Percentiles rank a stretch among this genome's conserved stretches.
phyloP scores from a whole-genome alignment of 1,284 basidiomycete species.

The Anthracocystis setariae region DNA sequence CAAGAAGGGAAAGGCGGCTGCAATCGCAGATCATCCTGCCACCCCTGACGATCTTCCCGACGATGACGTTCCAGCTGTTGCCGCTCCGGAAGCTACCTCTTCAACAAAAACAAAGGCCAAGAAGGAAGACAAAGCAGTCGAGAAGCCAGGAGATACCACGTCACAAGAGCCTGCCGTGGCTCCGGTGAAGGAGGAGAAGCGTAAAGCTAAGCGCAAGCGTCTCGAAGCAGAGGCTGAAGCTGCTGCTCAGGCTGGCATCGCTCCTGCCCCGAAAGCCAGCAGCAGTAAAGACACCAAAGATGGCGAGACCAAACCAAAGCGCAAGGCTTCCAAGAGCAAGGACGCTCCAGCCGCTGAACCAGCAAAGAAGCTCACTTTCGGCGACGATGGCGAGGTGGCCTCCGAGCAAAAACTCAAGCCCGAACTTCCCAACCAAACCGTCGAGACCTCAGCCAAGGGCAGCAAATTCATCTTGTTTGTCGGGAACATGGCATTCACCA shows the following conservation, averaged over 20 bases:
- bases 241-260: constrained; percentile 5
- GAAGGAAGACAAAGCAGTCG: background rate
- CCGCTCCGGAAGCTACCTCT: constrained; percentile 10
- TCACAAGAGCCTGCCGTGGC: constrained; percentile 7
- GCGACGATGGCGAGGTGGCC: constrained; percentile 39
- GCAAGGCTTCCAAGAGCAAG: constrained; percentile 16
- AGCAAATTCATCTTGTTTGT: constrained; percentile 63
- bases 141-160: background rate
- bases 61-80: constrained; percentile 5
- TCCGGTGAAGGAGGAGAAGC: constrained; percentile 40
- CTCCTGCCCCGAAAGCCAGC: background rate
- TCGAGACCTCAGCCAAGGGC: constrained; percentile 14
- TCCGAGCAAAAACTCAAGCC: constrained; percentile 19
- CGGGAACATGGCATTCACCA: constrained; percentile 66
- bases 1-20: constrained; percentile 41
- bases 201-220: constrained; percentile 46
- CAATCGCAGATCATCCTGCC: constrained; percentile 28
- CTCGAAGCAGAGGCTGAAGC: constrained; percentile 43
- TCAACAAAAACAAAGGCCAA: constrained; percentile 2
- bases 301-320: constrained; percentile 16
- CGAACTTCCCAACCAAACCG: constrained; percentile 1
- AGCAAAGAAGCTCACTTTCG: constrained; percentile 45
- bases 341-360: constrained; percentile 8
- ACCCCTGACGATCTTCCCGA: constrained; percentile 27
- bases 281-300: constrained; percentile 6